A percentile compares a stretch with the other conserved stretches of the same genome.
Evolutionary conservation across 2,329 filamentous ascomycete species (phyloP).

Genomic region (Cryphonectria japonica): DNA sequence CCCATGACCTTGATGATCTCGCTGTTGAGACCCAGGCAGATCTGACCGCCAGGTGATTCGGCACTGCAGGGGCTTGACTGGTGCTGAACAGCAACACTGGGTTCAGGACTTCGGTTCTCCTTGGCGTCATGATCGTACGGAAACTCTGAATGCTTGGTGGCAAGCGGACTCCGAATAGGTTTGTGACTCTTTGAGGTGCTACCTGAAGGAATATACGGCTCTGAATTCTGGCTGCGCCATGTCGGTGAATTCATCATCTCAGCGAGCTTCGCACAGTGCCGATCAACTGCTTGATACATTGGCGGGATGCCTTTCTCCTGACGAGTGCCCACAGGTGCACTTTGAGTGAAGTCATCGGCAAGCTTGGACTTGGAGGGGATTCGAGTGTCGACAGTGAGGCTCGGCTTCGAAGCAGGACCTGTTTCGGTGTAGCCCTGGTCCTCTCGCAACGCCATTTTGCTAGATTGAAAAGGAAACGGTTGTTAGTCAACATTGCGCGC

Average conservation of each 20-base stretch:
- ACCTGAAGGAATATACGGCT: background rate
- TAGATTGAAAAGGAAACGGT: background rate
- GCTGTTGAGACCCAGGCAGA: slow-evolving; percentile 11
- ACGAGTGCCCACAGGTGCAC: slow-evolving; percentile 26
- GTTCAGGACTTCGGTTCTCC: background rate
- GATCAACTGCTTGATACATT: slow-evolving; percentile 20
- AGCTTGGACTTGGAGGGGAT: background rate
- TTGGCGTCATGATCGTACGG: background rate
- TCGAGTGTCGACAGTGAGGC: slow-evolving; percentile 24
- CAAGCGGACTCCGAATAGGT: background rate
- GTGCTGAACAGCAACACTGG: background rate
- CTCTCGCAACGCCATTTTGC: slow-evolving; percentile 13
- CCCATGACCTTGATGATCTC: slow-evolving; percentile 23
- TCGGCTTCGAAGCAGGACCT: slow-evolving; percentile 2
- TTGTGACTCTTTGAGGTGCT: background rate
- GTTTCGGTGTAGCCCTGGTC: background rate
- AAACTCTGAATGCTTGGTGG: background rate
- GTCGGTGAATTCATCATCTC: slow-evolving; percentile 27
- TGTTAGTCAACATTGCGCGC: background rate
- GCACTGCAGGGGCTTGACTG: background rate
- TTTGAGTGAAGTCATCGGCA: slow-evolving; percentile 8
- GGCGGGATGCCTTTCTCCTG: slow-evolving; percentile 18
- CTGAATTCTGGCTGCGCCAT: slow-evolving; percentile 25
- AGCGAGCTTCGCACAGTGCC: slow-evolving; percentile 23
- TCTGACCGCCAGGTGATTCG: background rate